A percentile compares a stretch with the other conserved stretches of the same genome.
Evolutionary conservation across 2,329 filamentous ascomycete species (phyloP).

Genomic region (Claviceps sp.): DNA sequence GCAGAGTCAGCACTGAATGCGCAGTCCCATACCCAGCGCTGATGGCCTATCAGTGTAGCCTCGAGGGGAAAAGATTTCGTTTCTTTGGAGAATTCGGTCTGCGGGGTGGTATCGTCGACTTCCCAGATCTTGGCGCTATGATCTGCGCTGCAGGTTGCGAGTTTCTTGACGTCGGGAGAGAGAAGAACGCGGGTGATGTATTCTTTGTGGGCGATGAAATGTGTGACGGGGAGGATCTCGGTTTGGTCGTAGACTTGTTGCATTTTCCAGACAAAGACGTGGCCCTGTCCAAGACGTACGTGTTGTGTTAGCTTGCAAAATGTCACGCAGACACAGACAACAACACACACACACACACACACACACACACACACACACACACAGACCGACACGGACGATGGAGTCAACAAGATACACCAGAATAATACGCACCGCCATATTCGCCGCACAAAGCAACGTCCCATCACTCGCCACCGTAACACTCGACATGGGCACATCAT

Average conservation of each 20-base stretch:
- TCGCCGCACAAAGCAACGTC: slow-evolving; percentile 81
- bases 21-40: slow-evolving; percentile 96
- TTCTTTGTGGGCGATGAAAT: slow-evolving; percentile 80
- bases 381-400: no score
- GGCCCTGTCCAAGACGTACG: slow-evolving; percentile 45
- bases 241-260: slow-evolving; percentile 72
- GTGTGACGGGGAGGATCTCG: slow-evolving; percentile 71
- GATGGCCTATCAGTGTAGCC: slow-evolving; percentile 77
- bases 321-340: no score
- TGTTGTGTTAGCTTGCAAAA: not conserved
- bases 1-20: slow-evolving; percentile 88
- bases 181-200: slow-evolving; percentile 88
- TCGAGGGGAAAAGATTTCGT: slow-evolving; percentile 62
- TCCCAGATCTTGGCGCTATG: slow-evolving; percentile 96
- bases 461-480: slow-evolving; percentile 95
- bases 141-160: slow-evolving; percentile 87
- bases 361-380: no score
- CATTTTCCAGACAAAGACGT: slow-evolving; percentile 95
- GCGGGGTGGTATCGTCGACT: slow-evolving; percentile 54
- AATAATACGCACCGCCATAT: slow-evolving; percentile 56
- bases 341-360: no score
- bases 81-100: slow-evolving; percentile 19
- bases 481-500: slow-evolving; percentile 84
- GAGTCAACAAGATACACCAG: no score
- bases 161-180: slow-evolving; percentile 84